These are phyloP conservation scores for Capsella rubella DNA, from an alignment of 441 rosid species.

Conservation along the genomic window DNA sequence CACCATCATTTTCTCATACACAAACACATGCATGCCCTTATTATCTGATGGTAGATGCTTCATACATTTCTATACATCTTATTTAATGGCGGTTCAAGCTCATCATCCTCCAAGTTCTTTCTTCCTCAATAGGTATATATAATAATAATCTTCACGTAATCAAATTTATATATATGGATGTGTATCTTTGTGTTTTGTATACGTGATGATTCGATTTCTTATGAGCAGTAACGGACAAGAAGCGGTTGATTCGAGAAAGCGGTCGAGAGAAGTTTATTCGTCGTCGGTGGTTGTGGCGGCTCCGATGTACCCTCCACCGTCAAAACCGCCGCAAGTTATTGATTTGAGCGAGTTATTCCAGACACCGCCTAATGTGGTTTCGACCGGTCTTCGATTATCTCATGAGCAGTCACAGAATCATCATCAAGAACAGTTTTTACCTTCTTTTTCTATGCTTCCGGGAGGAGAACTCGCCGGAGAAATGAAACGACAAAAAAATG, in stretches of 20 bases:
- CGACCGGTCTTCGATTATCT: slow-evolving; percentile 74
- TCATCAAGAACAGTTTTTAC: slow-evolving; percentile 46
- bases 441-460: slow-evolving; percentile 41
- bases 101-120: slow-evolving; percentile 31
- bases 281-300: not conserved
- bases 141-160: not conserved
- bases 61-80: not conserved
- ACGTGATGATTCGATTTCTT: slow-evolving; percentile 3
- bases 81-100: slow-evolving; percentile 30
- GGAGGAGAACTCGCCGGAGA: slow-evolving; percentile 65
- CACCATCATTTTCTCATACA: not conserved
- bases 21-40: slow-evolving; percentile 11
- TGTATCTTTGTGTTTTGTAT: not conserved
- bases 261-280: slow-evolving; percentile 21
- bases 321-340: slow-evolving; percentile 47
- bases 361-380: slow-evolving; percentile 56
- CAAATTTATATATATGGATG: not conserved
- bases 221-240: slow-evolving; percentile 64
- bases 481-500: slow-evolving; percentile 67
- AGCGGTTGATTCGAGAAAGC: slow-evolving; percentile 40
- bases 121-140: slow-evolving; percentile 63
- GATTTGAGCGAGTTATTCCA: slow-evolving; percentile 14
- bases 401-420: slow-evolving; percentile 37
- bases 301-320: slow-evolving; percentile 50
- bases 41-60: not conserved